phyloP scores from a whole-genome alignment of 2,329 filamentous ascomycete species.

The Pseudogymnoascus sp. region DNA sequence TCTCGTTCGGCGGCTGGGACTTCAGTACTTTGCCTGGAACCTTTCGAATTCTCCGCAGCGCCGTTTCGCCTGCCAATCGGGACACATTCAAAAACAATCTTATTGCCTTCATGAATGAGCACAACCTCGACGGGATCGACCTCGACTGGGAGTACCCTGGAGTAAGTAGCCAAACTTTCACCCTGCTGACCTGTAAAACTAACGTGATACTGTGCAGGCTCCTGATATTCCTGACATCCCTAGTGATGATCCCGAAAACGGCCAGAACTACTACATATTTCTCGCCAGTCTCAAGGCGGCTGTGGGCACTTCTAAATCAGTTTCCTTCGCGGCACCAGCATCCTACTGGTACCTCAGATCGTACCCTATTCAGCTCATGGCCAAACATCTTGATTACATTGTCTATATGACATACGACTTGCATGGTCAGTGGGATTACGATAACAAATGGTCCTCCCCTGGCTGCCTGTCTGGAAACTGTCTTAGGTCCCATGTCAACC shows the following conservation, averaged over 20 bases:
- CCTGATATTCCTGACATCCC: too few relatives aligned
- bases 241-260: too few relatives aligned
- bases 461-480: constrained; percentile 29
- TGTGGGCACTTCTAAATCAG: constrained; percentile 15
- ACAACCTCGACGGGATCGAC: constrained; percentile 29
- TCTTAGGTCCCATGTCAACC: constrained; percentile 31
- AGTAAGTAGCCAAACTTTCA: not conserved
- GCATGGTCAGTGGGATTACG: constrained; percentile 35
- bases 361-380: constrained; percentile 17
- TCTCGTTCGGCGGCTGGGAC: constrained; percentile 40
- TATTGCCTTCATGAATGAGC: constrained; percentile 29
- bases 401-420: constrained; percentile 26
- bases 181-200: too few relatives aligned
- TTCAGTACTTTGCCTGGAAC: constrained; percentile 34
- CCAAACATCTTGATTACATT: constrained; percentile 19
- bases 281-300: too few relatives aligned
- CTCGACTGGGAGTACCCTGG: constrained; percentile 37
- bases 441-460: not conserved
- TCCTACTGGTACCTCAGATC: constrained; percentile 29
- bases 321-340: constrained; percentile 26
- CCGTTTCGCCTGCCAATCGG: constrained; percentile 29
- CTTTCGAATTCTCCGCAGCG: constrained; percentile 33
- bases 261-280: too few relatives aligned
- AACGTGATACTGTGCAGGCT: too few relatives aligned
- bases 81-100: constrained; percentile 28